phyloP scores from a whole-genome alignment of 106 monocot species.

The Amphibolis antarctica region DNA sequence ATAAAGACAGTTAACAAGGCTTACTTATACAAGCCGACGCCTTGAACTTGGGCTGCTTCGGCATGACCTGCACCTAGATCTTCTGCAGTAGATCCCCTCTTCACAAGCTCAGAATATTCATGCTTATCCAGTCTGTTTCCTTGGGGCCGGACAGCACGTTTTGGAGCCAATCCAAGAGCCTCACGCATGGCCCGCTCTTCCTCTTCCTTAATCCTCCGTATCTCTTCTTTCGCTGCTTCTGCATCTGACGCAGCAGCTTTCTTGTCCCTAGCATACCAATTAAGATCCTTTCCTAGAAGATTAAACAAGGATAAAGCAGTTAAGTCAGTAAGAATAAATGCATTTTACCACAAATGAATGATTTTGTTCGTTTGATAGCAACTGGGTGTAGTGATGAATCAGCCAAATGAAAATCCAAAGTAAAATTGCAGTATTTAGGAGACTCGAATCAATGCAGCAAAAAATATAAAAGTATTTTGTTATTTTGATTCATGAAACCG shows the following conservation, averaged over 20 bases:
- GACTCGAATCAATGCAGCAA: too few relatives aligned
- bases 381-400: neutral
- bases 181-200: constrained; percentile 97
- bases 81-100: constrained; percentile 89
- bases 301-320: neutral
- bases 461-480: too few relatives aligned
- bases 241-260: constrained; percentile 27
- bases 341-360: neutral
- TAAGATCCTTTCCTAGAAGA: constrained; percentile 68
- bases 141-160: constrained; percentile 48
- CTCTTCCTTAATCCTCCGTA: constrained; percentile 87
- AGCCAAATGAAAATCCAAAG: neutral
- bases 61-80: constrained; percentile 94
- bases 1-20: neutral
- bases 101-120: constrained; percentile 83
- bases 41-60: constrained; percentile 93
- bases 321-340: neutral
- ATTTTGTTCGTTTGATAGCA: too few relatives aligned
- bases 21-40: constrained; percentile 94
- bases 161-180: constrained; percentile 93
- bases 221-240: constrained; percentile 74
- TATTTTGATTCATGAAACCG: too few relatives aligned
- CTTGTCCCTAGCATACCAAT: constrained; percentile 82
- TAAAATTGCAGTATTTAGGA: too few relatives aligned
- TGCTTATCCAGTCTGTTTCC: constrained; percentile 83